These are phyloP conservation scores for Lactarius evosmus DNA, from an alignment of 768 basidiomycete genomes.

Conservation along the genomic window DNA sequence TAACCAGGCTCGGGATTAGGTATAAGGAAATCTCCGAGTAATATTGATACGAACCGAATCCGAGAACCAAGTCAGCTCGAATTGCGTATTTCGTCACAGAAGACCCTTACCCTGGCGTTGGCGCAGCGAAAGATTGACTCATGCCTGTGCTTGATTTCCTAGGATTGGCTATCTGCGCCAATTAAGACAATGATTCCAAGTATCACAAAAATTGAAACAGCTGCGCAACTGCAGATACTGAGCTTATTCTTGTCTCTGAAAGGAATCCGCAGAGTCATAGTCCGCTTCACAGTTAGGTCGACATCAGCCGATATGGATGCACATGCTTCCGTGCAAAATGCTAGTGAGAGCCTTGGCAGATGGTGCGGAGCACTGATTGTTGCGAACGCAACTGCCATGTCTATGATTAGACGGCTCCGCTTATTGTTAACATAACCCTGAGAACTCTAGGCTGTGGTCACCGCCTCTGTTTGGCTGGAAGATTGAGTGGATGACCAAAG, in stretches of 20 bases:
- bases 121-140: constrained; percentile 17
- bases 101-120: background rate
- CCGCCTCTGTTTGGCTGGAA: background rate
- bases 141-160: constrained; percentile 12
- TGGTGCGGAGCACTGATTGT: background rate
- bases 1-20: background rate
- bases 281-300: background rate
- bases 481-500: background rate
- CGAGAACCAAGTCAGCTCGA: background rate
- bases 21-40: background rate
- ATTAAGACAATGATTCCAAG: background rate
- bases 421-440: background rate
- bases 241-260: constrained; percentile 3
- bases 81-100: constrained; percentile 10
- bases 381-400: background rate
- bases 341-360: background rate
- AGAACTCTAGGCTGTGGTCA: background rate
- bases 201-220: constrained; percentile 14
- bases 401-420: background rate
- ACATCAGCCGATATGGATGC: background rate
- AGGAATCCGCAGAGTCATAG: constrained; percentile 4
- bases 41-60: background rate
- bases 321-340: background rate
- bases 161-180: constrained; percentile 13
- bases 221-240: constrained; percentile 23